phyloP scores from a whole-genome alignment of 352 stramenopile genomes.

The Pythium scleroteichum region DNA sequence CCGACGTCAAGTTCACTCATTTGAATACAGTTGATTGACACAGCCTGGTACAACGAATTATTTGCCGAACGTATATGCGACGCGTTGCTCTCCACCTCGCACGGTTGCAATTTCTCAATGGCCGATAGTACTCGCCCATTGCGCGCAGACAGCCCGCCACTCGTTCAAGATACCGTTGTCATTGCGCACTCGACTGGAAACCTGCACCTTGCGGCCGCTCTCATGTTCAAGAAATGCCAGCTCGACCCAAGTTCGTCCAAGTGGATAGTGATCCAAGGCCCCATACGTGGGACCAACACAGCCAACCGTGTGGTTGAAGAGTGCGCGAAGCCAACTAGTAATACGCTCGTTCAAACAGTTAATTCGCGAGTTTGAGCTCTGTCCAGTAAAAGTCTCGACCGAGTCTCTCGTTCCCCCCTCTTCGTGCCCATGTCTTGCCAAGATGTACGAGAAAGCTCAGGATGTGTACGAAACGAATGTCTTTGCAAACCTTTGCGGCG shows the following conservation, averaged over 20 bases:
- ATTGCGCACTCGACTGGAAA: constrained; percentile 47
- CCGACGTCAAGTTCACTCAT: constrained; percentile 33
- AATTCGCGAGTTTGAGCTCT: constrained; percentile 30
- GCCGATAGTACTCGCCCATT: not conserved
- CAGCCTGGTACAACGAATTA: constrained; percentile 30
- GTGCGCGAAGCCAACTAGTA: constrained; percentile 18
- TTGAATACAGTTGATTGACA: constrained; percentile 35
- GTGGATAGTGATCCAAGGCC: constrained; percentile 43
- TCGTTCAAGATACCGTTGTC: constrained; percentile 30
- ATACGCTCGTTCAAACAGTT: constrained; percentile 16
- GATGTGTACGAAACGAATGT: constrained; percentile 21
- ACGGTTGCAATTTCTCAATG: constrained; percentile 24
- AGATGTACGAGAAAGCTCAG: constrained; percentile 26
- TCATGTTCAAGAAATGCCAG: constrained; percentile 31
- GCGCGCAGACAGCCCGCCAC: not conserved
- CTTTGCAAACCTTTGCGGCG: constrained; percentile 37
- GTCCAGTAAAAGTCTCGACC: constrained; percentile 29
- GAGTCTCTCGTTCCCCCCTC: constrained; percentile 27
- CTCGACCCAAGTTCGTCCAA: constrained; percentile 32
- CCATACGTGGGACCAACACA: constrained; percentile 31
- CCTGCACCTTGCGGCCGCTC: constrained; percentile 32
- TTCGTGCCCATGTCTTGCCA: constrained; percentile 20
- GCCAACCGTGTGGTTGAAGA: constrained; percentile 27
- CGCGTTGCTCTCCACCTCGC: constrained; percentile 17
- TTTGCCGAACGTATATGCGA: constrained; percentile 29